Percentiles rank a stretch among this genome's conserved stretches.
Conservation (phyloP, 108 stramenopile species). For the Cyclotella choctawhatcheeana region DNA sequence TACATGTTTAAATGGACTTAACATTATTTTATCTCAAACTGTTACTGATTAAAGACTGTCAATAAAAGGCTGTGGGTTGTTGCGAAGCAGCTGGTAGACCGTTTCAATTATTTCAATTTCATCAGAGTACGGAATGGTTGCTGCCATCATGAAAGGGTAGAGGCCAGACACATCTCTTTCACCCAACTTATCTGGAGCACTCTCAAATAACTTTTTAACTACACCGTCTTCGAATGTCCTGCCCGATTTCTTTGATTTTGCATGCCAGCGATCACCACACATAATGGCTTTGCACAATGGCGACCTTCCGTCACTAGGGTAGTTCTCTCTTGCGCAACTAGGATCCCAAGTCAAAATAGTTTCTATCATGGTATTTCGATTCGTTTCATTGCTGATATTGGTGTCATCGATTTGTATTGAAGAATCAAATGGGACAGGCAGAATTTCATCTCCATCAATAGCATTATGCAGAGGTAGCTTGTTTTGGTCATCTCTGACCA, state of each 20-base stretch:
- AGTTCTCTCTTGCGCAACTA: constrained; percentile 16
- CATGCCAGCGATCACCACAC: no score
- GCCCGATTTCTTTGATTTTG: no score
- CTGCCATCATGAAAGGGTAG: constrained; percentile 77
- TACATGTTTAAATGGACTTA: no score
- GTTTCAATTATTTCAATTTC: neutral
- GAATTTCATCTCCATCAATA: constrained; percentile 11
- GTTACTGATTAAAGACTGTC: no score
- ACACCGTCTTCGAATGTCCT: no score
- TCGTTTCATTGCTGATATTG: constrained; percentile 13
- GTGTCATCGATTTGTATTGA: neutral
- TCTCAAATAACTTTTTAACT: constrained; percentile 22
- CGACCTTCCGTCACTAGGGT: constrained; percentile 28
- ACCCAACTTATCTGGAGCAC: constrained; percentile 15
- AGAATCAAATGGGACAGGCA: neutral
- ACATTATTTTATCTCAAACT: no score
- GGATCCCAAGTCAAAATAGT: constrained; percentile 31
- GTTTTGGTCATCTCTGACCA: constrained; percentile 12
- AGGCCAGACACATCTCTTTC: constrained; percentile 54
- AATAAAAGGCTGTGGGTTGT: no score
- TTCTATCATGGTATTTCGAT: constrained; percentile 19
- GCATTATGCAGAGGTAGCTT: constrained; percentile 40
- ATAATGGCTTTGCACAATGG: constrained; percentile 34
- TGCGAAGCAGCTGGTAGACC: no score
- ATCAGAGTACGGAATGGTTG: constrained; percentile 22